Evolutionary conservation across 257 asterid genomes (phyloP).

Genomic region (Solanum sparsipilum): DNA sequence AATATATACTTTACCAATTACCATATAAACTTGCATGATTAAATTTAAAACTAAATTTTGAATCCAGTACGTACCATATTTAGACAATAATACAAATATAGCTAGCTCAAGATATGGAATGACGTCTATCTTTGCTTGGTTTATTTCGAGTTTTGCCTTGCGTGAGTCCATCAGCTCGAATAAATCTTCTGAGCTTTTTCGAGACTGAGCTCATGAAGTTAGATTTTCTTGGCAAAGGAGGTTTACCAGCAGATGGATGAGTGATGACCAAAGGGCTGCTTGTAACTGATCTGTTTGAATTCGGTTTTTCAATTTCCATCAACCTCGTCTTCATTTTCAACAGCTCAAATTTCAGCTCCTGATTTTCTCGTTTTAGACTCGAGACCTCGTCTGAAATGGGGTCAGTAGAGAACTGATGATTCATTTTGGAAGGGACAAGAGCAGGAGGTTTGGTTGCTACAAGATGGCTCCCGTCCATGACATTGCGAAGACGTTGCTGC

Average conservation of each 20-base stretch:
- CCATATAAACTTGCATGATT: not conserved
- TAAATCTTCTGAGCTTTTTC: slow-evolving; percentile 43
- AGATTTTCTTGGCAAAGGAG: slow-evolving; percentile 52
- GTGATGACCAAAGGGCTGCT: slow-evolving; percentile 23
- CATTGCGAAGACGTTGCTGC: slow-evolving; percentile 75
- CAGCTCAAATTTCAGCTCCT: slow-evolving; percentile 60
- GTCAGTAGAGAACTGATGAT: slow-evolving; percentile 15
- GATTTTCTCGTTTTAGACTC: slow-evolving; percentile 43
- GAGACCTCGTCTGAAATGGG: slow-evolving; percentile 32
- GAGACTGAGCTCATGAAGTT: slow-evolving; percentile 48
- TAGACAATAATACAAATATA: not conserved
- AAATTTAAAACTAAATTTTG: not conserved
- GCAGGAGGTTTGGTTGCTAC: slow-evolving; percentile 24
- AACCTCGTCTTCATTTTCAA: slow-evolving; percentile 39
- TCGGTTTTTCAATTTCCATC: slow-evolving; percentile 38
- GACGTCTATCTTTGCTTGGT: slow-evolving; percentile 55
- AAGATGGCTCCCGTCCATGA: slow-evolving; percentile 26
- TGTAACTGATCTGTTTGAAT: slow-evolving; percentile 12
- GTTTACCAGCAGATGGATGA: slow-evolving; percentile 32
- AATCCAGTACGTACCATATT: not conserved
- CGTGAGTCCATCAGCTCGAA: slow-evolving; percentile 32
- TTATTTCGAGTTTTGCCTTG: slow-evolving; percentile 32
- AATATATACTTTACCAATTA: not conserved
- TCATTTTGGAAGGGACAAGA: slow-evolving; percentile 10
- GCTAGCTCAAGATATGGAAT: slow-evolving; percentile 40